Evolutionary conservation across 306 rosid genomes (phyloP).

Genomic region (Coriaria nepalensis): DNA sequence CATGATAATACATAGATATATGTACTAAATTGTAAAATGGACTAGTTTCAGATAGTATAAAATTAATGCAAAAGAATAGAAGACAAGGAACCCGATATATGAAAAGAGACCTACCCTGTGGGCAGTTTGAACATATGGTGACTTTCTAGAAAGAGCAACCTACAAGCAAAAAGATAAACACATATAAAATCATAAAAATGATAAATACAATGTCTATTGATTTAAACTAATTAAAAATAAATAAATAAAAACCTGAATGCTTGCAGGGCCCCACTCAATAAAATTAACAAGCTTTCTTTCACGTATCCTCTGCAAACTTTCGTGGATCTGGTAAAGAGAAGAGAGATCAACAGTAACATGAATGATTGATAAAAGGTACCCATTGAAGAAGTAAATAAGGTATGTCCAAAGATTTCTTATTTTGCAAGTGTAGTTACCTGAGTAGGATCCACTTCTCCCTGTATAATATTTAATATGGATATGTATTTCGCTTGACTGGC

Average conservation of each 20-base stretch:
- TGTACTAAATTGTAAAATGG: too few species aligned
- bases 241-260: conserved; percentile 61
- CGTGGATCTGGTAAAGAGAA: conserved; percentile 65
- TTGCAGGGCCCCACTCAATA: conserved; percentile 99
- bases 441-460: conserved; percentile 99
- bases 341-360: neutral
- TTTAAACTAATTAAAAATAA: conserved; percentile 7
- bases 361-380: neutral
- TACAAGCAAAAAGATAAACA: conserved; percentile 8
- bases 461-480: conserved; percentile 93
- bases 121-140: conserved; percentile 98
- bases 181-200: conserved; percentile 7
- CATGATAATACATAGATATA: too few species aligned
- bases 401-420: neutral
- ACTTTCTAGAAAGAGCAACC: conserved; percentile 97
- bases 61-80: too few species aligned
- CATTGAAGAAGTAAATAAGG: too few species aligned
- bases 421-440: conserved; percentile 41
- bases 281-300: conserved; percentile 97
- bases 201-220: conserved; percentile 7
- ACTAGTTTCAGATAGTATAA: too few species aligned
- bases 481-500: conserved; percentile 99
- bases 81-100: too few species aligned
- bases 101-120: conserved; percentile 49
- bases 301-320: conserved; percentile 98